Evolutionary conservation across 2,329 filamentous ascomycete genomes (phyloP).

Genomic region (Paecilomyces sp.): DNA sequence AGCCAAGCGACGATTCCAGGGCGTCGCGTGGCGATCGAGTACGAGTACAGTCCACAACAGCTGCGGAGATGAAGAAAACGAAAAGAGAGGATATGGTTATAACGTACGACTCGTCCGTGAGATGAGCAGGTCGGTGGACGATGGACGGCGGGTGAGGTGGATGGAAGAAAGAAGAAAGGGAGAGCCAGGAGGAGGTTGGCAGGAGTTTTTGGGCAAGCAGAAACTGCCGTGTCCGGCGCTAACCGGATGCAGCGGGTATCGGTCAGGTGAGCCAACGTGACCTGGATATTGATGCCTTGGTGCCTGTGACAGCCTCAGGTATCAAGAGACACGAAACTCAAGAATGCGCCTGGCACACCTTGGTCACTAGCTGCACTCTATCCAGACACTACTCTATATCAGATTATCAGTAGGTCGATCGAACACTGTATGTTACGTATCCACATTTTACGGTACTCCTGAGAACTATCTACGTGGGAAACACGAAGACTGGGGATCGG

Average conservation of each 20-base stretch:
- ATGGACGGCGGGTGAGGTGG: constrained; percentile 1
- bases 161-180: constrained; percentile 4
- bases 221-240: constrained; percentile 3
- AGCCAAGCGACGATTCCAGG: constrained; percentile 26
- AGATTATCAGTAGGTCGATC: not conserved
- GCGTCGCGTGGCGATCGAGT: constrained; percentile 23
- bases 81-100: constrained; percentile 17
- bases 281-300: not conserved
- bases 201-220: constrained; percentile 1
- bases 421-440: not conserved
- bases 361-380: not conserved
- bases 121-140: not conserved
- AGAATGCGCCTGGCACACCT: not conserved
- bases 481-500: not conserved
- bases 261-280: constrained; percentile 2
- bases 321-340: not conserved
- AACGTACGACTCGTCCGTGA: constrained; percentile 11
- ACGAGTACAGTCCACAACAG: constrained; percentile 26
- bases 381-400: not conserved
- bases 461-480: not conserved
- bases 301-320: not conserved
- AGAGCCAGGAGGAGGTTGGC: constrained; percentile 9
- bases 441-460: not conserved
- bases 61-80: constrained; percentile 5
- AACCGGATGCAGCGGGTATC: not conserved